Percentiles rank a stretch among this genome's conserved stretches.
Evolutionary conservation across 257 asterid genomes (phyloP).

Genomic region (Verbascum thapsus): DNA sequence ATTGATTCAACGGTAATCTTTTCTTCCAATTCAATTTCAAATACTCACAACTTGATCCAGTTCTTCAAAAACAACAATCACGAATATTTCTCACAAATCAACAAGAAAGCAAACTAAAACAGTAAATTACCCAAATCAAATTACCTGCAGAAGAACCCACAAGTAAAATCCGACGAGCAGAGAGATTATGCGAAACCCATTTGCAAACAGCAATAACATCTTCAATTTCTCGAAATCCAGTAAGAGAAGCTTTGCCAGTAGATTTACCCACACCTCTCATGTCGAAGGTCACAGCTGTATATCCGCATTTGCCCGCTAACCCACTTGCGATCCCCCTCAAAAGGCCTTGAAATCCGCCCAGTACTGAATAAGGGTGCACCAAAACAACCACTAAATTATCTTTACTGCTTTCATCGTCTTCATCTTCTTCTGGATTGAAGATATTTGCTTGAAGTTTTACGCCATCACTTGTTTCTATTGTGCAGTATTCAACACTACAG

Average conservation of each 20-base stretch:
- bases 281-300: slow-evolving; percentile 56
- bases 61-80: not conserved
- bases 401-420: not conserved
- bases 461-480: slow-evolving; percentile 55
- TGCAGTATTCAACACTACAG: slow-evolving; percentile 35
- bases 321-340: slow-evolving; percentile 48
- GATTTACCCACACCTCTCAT: slow-evolving; percentile 63
- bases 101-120: not conserved
- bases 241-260: slow-evolving; percentile 46
- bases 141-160: slow-evolving; percentile 69
- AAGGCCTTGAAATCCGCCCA: slow-evolving; percentile 53
- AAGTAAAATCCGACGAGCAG: slow-evolving; percentile 35
- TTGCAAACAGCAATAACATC: slow-evolving; percentile 56
- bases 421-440: slow-evolving; percentile 33
- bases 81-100: not conserved
- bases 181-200: slow-evolving; percentile 43
- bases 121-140: not conserved
- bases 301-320: slow-evolving; percentile 46
- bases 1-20: too few species aligned
- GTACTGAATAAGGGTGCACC: slow-evolving; percentile 60
- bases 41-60: not conserved
- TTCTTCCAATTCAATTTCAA: not conserved
- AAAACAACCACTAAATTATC: slow-evolving; percentile 37
- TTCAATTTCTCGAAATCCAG: slow-evolving; percentile 45
- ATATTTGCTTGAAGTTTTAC: slow-evolving; percentile 41